A percentile compares a stretch with the other conserved stretches of the same genome.
Conservation (phyloP, 495 filamentous ascomycete species). For the Durotheca rogersii region DNA sequence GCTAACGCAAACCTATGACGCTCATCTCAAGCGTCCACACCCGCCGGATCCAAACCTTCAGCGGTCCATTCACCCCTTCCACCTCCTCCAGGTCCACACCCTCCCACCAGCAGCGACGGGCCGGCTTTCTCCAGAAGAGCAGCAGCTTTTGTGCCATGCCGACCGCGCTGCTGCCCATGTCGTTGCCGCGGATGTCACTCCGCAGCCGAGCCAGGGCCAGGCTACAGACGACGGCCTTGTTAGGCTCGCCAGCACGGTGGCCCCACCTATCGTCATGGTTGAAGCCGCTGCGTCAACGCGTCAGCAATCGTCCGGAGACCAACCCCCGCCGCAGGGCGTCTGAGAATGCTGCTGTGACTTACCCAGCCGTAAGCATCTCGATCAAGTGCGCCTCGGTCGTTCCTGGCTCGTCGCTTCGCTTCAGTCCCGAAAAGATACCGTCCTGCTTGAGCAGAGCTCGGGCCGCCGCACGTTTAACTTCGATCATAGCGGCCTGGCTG, state of each 20-base stretch:
- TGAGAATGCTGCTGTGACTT: slow-evolving; percentile 42
- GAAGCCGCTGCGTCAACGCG: slow-evolving; percentile 69
- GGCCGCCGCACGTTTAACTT: slow-evolving; percentile 92
- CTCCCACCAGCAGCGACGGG: slow-evolving; percentile 98
- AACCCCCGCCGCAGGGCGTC: neutral
- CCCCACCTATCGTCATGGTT: slow-evolving; percentile 94
- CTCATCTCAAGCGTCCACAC: slow-evolving; percentile 99
- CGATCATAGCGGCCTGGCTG: slow-evolving; percentile 86
- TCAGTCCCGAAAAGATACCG: slow-evolving; percentile 92
- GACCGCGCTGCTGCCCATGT: slow-evolving; percentile 76
- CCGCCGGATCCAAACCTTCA: slow-evolving; percentile 97
- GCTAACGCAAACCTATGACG: slow-evolving; percentile 81
- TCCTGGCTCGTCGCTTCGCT: slow-evolving; percentile 91
- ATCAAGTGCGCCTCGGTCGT: slow-evolving; percentile 98
- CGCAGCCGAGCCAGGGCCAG: slow-evolving; percentile 88
- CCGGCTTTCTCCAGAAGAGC: slow-evolving; percentile 97
- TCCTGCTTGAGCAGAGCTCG: slow-evolving; percentile 82
- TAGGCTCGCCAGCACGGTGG: slow-evolving; percentile 91
- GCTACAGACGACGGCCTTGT: slow-evolving; percentile 97
- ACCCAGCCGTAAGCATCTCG: slow-evolving; percentile 99
- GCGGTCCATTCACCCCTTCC: slow-evolving; percentile 84
- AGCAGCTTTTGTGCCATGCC: slow-evolving; percentile 99
- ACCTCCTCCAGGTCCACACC: slow-evolving; percentile 89
- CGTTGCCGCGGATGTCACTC: slow-evolving; percentile 81
- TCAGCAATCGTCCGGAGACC: slow-evolving; percentile 15